Evolutionary conservation across 352 stramenopile species (phyloP), one percentile per base, ranked within the genome.

Genomic region (Pythium oligandrum): DNA sequence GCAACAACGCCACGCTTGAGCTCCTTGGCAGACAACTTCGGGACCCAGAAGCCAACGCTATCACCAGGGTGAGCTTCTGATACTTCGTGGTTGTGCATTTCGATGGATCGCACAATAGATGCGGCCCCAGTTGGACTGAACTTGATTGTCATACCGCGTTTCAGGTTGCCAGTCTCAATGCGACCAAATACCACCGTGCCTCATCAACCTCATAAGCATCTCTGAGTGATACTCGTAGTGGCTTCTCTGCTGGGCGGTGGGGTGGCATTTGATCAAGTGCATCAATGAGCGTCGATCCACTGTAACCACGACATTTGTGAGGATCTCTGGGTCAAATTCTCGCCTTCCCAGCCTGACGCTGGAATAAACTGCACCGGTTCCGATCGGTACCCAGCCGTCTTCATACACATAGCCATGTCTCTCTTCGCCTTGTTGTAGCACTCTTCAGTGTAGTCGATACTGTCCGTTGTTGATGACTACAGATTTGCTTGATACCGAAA

Each of bases 141-240:
- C 1, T 62, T 74, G 31, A 93, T 69, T 53, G 86, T 72, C 64
- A 98, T 98, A 61, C 89, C 95, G 50, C 90, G 90, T 75, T 96
- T 97, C 26, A 99, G 84, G 38, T 96, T 68, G 67, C 97, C 97
- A 31, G 95, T 98, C 81, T 99, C 96, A 26, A 99, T 91, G 67
- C 96, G 84, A 40, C 96, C 97, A 30, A 98, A 88, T n/a, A 93
- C 88, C 49, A 99, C 93, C 48, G 91, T 98, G 64, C 96, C 96
- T 95, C 95, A 59, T 83, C 88, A 66, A 99, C 98, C 75, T 99
- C 98, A 81, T 98, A 98, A 6, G 98, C 92, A 70, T 98, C 92
- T 68, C 98, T 91, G 44, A 99, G 73, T 33, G 96, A 90, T 45
- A 99, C 66, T 62, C 96, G 96, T 12, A 99, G 88, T 4, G 96